Base-by-base conservation (phyloP, 345 rosid species). In the Ailanthus altissimus region DNA sequence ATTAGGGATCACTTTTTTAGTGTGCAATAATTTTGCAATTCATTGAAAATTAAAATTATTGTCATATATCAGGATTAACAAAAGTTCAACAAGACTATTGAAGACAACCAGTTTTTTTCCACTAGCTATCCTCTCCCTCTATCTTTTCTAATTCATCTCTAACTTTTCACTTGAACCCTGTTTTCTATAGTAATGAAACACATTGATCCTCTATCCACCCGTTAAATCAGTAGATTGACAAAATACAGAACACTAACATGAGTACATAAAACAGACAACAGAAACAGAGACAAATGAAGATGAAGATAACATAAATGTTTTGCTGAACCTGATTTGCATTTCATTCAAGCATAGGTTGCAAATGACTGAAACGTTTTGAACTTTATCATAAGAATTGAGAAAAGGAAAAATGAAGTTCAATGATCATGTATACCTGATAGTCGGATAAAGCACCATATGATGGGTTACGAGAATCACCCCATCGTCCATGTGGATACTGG, bases 391-490 rank as follows among this genome's bases (percentile, higher is more conserved):
- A 20, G 36, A 73, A 61, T 9, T 32, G 36, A 8, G 49, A 32
- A 58, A 67, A 68, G 10, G 54, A 58, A 67, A 43, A 50, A 25
- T 9, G 1, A 67, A 72, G 18, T 36, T 45, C 18, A 42, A 14
- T 11, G 38, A 66, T 46, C 62, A 58, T 21, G 3, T 6, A 45
- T 81, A 93, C 99, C 98, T 93, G 99, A 80, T 92, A 79, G 84
- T 96, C 99, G 9, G 89, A 73, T 36, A 93, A 89, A 64, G 90
- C 92, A 78, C 98, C 89, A 78, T 93, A 96, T 16, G 98, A 90
- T 76, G 99, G 93, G 82, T 89, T 93, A 70, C 85, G 77, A 75
- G 99, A 85, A 88, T 93, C 98, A 78, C 93, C 92, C 99, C 99
- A 96, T 75, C 95, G 85, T 18, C 98, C 99, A 68, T 56, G 90